Conservation (phyloP, 441 rosid genomes). For the Euphorbia neoarborescens region DNA sequence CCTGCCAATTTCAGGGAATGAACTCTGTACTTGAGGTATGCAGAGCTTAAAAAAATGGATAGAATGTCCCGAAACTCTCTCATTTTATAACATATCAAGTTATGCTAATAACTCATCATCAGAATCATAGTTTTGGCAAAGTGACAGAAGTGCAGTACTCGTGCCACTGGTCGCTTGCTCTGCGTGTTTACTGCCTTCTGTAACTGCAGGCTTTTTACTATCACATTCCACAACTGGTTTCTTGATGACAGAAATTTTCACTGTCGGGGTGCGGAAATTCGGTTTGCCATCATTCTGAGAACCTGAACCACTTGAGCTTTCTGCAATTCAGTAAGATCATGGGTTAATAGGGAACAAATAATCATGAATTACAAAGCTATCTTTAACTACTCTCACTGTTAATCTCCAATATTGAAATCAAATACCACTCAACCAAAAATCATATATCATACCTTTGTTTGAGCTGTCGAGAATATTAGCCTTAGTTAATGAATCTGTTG, state of each 20-base stretch:
- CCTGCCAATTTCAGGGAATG: too few relatives aligned
- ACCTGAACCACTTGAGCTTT: conserved; percentile 25
- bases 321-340: conserved; percentile 18
- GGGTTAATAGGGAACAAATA: background rate
- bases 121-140: conserved; percentile 49
- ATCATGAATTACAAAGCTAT: background rate
- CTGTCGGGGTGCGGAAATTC: conserved; percentile 23
- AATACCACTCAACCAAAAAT: too few relatives aligned
- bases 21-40: too few relatives aligned
- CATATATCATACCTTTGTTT: conserved; percentile 30
- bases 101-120: conserved; percentile 27
- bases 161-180: conserved; percentile 19
- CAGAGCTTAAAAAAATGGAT: too few relatives aligned
- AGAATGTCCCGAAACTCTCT: background rate
- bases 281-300: conserved; percentile 22
- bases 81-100: background rate
- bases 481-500: conserved; percentile 47
- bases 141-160: conserved; percentile 37
- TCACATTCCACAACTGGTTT: conserved; percentile 30
- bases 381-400: background rate
- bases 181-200: conserved; percentile 24
- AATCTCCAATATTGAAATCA: too few relatives aligned
- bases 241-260: conserved; percentile 40
- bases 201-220: conserved; percentile 9
- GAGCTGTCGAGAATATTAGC: conserved; percentile 23